These are phyloP conservation scores for Acanthamoeba culbertsoni DNA, from an alignment of 208 protist species.

Conservation along the genomic window DNA sequence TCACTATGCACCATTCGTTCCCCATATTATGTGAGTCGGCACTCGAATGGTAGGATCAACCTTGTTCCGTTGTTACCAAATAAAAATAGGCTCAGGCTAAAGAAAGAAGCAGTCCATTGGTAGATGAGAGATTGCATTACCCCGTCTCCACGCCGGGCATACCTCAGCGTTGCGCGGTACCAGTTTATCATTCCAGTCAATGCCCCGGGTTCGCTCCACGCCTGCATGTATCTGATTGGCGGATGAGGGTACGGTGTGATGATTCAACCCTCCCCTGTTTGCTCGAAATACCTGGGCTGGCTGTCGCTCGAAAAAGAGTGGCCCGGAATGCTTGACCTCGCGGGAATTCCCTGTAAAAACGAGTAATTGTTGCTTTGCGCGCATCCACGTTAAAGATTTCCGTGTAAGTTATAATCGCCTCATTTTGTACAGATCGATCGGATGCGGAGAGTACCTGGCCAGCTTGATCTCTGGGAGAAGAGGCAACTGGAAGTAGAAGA, in stretches of 20 bases:
- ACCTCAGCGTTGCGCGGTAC: not conserved
- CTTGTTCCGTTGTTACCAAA: too few relatives aligned
- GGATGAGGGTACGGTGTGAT: not conserved
- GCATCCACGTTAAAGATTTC: not conserved
- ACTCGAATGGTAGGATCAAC: not conserved
- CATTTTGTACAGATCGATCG: not conserved
- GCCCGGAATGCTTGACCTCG: not conserved
- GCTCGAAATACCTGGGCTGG: not conserved
- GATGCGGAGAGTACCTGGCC: not conserved
- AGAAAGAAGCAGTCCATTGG: not conserved
- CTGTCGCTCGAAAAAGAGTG: not conserved
- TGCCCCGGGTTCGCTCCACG: not conserved
- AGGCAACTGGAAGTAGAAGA: conserved; percentile 37
- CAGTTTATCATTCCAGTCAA: conserved; percentile 17
- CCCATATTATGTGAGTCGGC: not conserved
- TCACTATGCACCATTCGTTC: not conserved
- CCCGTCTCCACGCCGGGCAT: not conserved
- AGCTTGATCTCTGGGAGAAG: not conserved
- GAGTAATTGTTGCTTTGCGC: not conserved
- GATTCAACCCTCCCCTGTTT: not conserved
- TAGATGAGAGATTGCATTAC: not conserved
- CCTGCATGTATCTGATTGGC: not conserved
- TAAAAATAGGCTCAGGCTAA: too few relatives aligned
- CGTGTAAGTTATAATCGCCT: not conserved
- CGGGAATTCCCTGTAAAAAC: not conserved